A percentile compares a stretch with the other conserved stretches of the same genome.
Conservation (phyloP, 305 asterid genomes). For the Plantago rigida region DNA sequence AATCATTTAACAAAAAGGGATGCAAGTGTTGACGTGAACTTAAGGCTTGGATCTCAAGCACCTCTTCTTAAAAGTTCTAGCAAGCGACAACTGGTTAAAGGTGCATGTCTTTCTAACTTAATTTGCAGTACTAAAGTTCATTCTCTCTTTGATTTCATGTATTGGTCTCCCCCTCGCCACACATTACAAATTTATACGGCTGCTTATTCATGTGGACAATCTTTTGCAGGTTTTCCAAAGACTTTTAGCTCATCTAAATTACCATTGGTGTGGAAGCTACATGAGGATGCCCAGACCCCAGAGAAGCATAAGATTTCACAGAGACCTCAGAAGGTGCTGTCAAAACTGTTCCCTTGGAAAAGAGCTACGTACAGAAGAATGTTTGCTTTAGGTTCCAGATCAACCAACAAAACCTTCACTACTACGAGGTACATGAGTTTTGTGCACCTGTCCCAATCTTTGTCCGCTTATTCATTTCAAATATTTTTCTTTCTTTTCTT, state of each 20-base stretch:
- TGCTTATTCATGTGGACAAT: background rate
- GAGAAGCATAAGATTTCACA: constrained; percentile 38
- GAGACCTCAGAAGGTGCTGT: constrained; percentile 43
- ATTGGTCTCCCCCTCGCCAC: no score
- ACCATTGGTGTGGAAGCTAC: constrained; percentile 73
- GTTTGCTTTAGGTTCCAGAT: constrained; percentile 36
- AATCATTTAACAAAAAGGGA: constrained; percentile 33
- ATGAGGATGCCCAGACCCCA: constrained; percentile 36
- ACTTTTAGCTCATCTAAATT: constrained; percentile 35
- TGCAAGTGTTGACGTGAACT: constrained; percentile 27
- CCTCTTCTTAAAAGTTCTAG: constrained; percentile 29
- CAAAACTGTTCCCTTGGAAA: constrained; percentile 60
- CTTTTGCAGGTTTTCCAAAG: constrained; percentile 42
- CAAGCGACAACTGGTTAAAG: constrained; percentile 41
- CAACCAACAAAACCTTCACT: constrained; percentile 33
- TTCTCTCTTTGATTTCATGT: background rate
- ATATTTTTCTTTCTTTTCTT: constrained; percentile 14
- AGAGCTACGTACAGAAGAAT: constrained; percentile 53
- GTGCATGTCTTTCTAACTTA: constrained; percentile 9
- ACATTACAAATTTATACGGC: background rate
- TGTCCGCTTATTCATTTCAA: constrained; percentile 11
- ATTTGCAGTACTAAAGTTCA: constrained; percentile 1
- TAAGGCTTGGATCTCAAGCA: constrained; percentile 32
- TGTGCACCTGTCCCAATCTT: constrained; percentile 18
- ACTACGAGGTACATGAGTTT: constrained; percentile 43